Base-by-base conservation (phyloP, 2,329 filamentous ascomycete species). In the Pyrenophora seminiperda region DNA sequence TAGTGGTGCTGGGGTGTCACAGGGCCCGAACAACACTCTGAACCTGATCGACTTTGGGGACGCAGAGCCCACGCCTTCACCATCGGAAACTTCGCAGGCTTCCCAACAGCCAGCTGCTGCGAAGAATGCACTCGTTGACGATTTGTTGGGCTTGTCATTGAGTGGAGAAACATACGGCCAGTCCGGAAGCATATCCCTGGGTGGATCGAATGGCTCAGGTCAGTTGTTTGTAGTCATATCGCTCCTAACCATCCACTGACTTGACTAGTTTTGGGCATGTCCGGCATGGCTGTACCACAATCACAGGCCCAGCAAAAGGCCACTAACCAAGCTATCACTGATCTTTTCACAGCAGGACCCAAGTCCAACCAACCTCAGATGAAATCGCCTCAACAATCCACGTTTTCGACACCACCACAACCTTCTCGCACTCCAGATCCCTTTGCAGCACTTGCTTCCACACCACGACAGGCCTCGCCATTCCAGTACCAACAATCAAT, bases 21-120 rank as follows among this genome's bases (percentile, higher is more conserved):
- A 86, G 76, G 83, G 87, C 63, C 80, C 84, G 5, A 81, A 85
- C 59, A 86, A 91, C 64, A 92, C 97, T 72, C 76, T 97, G 17
- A 97, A 94, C 4, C 77, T 99, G 57, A 99, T 99, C 66, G 94
- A 99, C 70, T 92, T 99, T 65, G 90, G 88, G 53, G 87, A 78
- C 7, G 80, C 84, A 50, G 81, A 84, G 13, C 85, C 86, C 31
- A 53, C 67, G 20, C 58, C 69, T 34, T 52, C 66, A 40, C 66
- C 72, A 44, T 46, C 57, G 47, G 53, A 54, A 46, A 52, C 68
- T 33, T 63, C 62, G 29, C 44, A 50, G 73, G 77, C 66, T 63
- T 70, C 73, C 46, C 77, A 79, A 19, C 73, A 76, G 10, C 65
- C 73, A 19, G 72, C 77, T 36, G 75, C 77, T 24, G 81, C 83